These are phyloP conservation scores for Arthrobotrys pseudoclavata DNA, from an alignment of 2,329 filamentous ascomycete genomes.

Conservation along the genomic window DNA sequence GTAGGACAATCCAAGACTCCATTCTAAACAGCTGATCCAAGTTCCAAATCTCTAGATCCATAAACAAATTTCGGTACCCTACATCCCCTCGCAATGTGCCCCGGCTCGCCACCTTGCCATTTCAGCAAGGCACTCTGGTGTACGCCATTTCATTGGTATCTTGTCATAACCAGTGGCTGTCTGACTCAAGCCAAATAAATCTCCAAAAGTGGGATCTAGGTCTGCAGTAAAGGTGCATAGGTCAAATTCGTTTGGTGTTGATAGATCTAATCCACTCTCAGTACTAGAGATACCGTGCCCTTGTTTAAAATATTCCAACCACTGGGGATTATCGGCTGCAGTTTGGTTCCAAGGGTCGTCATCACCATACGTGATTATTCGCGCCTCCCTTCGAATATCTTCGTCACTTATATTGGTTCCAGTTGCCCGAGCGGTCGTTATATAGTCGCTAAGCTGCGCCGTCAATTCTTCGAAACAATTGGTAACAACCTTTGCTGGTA, in stretches of 20 bases:
- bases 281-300: constrained; percentile 69
- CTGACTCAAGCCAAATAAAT: neutral
- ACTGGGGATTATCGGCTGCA: constrained; percentile 72
- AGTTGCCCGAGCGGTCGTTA: constrained; percentile 68
- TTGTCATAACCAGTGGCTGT: neutral
- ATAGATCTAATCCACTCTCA: neutral
- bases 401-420: constrained; percentile 71
- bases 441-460: constrained; percentile 71
- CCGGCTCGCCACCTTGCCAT: neutral
- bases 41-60: neutral
- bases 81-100: neutral
- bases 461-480: constrained; percentile 67
- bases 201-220: neutral
- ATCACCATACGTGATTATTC: constrained; percentile 74
- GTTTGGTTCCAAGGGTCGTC: constrained; percentile 77
- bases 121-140: constrained; percentile 16
- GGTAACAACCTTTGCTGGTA: constrained; percentile 65
- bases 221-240: neutral
- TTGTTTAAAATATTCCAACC: constrained; percentile 72
- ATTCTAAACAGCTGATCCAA: neutral
- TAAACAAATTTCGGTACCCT: neutral
- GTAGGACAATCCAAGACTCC: too few relatives aligned
- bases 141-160: neutral
- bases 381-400: constrained; percentile 72
- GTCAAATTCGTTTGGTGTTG: neutral